phyloP scores from a whole-genome alignment of 2,329 filamentous ascomycete species.

The Aspergillus fumigatiaffinis region DNA sequence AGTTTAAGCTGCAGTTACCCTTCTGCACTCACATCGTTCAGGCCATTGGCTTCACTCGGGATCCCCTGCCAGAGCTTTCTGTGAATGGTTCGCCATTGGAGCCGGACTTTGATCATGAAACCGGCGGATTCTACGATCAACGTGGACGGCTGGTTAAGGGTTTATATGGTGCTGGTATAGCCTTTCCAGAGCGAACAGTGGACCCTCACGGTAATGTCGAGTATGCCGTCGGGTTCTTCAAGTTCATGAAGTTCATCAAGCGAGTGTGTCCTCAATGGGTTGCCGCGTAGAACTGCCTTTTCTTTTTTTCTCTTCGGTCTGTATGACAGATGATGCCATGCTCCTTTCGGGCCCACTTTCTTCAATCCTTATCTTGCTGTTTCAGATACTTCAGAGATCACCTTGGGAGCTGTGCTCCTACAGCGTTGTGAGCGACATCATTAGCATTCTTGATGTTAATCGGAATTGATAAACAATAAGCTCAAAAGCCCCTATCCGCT shows the following conservation, averaged over 20 bases:
- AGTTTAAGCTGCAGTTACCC: slow-evolving; percentile 47
- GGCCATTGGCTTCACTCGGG: slow-evolving; percentile 55
- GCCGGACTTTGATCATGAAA: slow-evolving; percentile 30
- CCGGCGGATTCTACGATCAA: slow-evolving; percentile 47
- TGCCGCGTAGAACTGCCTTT: slow-evolving; percentile 3
- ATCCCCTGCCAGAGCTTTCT: slow-evolving; percentile 48
- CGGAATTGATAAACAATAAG: not conserved
- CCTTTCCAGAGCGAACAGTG: slow-evolving; percentile 58
- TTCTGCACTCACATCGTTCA: slow-evolving; percentile 53
- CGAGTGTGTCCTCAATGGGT: slow-evolving; percentile 52
- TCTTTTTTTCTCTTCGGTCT: not conserved
- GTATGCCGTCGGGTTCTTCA: slow-evolving; percentile 60
- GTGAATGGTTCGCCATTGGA: slow-evolving; percentile 27
- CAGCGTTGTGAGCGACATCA: not conserved
- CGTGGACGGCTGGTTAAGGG: slow-evolving; percentile 45
- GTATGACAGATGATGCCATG: not conserved
- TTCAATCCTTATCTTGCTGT: not conserved
- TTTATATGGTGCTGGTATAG: slow-evolving; percentile 60
- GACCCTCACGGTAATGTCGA: slow-evolving; percentile 61
- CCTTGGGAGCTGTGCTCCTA: not conserved
- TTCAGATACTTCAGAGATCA: not conserved
- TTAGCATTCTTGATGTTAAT: not conserved
- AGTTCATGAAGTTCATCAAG: slow-evolving; percentile 62
- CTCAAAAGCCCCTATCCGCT: too few relatives aligned
- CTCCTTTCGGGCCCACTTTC: not conserved